phyloP scores from a whole-genome alignment of 148 eudicot species.

The Polygonum maritimum region DNA sequence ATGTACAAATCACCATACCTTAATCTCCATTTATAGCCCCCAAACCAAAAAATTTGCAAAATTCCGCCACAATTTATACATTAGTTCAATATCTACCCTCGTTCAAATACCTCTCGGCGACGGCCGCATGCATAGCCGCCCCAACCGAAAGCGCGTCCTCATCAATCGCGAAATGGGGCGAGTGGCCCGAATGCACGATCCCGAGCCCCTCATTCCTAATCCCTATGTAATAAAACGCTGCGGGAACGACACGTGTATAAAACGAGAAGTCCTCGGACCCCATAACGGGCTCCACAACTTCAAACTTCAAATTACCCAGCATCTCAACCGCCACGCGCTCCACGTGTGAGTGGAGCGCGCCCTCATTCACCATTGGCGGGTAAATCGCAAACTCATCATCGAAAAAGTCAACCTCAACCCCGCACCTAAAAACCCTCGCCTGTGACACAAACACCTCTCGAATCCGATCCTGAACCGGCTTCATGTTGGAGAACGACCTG shows the following conservation, averaged over 20 bases:
- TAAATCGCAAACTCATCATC: slow-evolving; percentile 44
- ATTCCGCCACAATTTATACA: neutral
- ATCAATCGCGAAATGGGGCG: slow-evolving; percentile 26
- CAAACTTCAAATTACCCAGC: slow-evolving; percentile 33
- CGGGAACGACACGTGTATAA: slow-evolving; percentile 47
- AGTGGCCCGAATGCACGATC: slow-evolving; percentile 18
- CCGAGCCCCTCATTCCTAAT: slow-evolving; percentile 25
- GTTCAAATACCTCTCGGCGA: slow-evolving; percentile 28
- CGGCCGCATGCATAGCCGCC: slow-evolving; percentile 39
- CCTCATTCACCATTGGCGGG: slow-evolving; percentile 60
- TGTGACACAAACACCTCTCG: slow-evolving; percentile 60
- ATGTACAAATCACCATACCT: neutral
- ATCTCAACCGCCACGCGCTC: slow-evolving; percentile 39
- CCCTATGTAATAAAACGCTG: slow-evolving; percentile 60
- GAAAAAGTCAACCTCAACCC: slow-evolving; percentile 55
- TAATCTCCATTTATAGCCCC: neutral
- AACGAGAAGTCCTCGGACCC: slow-evolving; percentile 89
- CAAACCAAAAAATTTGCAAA: neutral
- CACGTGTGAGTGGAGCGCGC: slow-evolving; percentile 52
- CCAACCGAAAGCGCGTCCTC: slow-evolving; percentile 38
- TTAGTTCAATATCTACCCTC: neutral
- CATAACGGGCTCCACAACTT: slow-evolving; percentile 47
- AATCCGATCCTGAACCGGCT: slow-evolving; percentile 41
- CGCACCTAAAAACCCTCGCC: slow-evolving; percentile 49
- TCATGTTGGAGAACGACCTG: slow-evolving; percentile 55